Base-by-base conservation (phyloP, 331 rosid genomes). In the Acacia pycnantha region DNA sequence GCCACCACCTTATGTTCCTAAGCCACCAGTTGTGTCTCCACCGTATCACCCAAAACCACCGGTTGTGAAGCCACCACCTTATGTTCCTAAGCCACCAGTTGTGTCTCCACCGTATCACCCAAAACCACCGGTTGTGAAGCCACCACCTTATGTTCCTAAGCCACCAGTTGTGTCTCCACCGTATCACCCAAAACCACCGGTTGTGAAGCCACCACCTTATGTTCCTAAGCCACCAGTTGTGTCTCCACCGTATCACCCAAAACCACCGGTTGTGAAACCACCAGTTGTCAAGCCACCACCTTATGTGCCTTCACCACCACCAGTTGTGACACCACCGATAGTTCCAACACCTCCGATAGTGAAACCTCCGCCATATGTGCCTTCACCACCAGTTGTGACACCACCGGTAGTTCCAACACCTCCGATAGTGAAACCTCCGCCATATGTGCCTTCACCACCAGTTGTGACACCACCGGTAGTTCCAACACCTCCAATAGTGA, bases 21-120 rank as follows among this genome's bases (percentile, higher is more conserved):
- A 61, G 26, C 68, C 66, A 1, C 89, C 89, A 4, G 85, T 87
- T 0, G 41, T 76, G 37, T 72, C 26, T 21, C 88, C 90, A 5
- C 88, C 88, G 0, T 27, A 64, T 0, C 77, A 65, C 1, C 70
- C 56, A 5, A 67, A 24, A 7, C 44, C 82, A 4, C 88, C 79
- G 0, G n/a, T 58, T 0, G 76, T 70, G 2, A 58, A 8, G 22
- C 66, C 66, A 26, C 68, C 68, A 3, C 29, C 29, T 1, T 27
- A 62, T 6, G 24, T n/a, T 4, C 68, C 68, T 4, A 62, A 62
- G 5, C 68, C 68, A 4, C 69, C 69, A 2, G 4, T 6, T 13
- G 9, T 14, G 0, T 4, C 62, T 0, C 86, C 90, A 15, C 88
- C 88, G 0, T 47, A 33, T 11, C 27, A 75, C 1, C 89, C 91